phyloP scores from a whole-genome alignment of 2,329 filamentous ascomycete species.

The Fusarium clavum region DNA sequence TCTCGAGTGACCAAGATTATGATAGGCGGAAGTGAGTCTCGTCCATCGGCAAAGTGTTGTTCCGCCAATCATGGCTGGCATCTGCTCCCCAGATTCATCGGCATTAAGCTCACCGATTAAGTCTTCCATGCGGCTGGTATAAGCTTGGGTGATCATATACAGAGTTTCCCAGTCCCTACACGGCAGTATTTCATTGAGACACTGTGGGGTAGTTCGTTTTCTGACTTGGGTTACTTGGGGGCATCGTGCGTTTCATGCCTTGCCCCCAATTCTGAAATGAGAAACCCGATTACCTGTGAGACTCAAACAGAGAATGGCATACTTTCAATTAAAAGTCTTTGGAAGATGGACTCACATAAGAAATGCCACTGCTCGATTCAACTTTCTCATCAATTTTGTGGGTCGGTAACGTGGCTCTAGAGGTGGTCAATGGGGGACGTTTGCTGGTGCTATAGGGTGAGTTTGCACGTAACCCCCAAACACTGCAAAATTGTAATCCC shows the following conservation, averaged over 20 bases:
- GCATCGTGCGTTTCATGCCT: background rate
- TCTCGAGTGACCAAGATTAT: too few relatives aligned
- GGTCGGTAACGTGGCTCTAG: too few relatives aligned
- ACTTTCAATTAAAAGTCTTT: too few relatives aligned
- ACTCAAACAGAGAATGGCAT: too few relatives aligned
- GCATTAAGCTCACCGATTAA: conserved; percentile 1
- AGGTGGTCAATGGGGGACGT: too few relatives aligned
- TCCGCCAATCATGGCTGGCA: background rate
- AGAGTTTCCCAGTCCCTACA: too few relatives aligned
- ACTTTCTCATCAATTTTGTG: too few relatives aligned
- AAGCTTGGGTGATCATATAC: background rate
- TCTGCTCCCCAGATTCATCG: background rate
- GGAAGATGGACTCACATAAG: too few relatives aligned
- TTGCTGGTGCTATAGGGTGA: background rate
- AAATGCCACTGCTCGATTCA: too few relatives aligned
- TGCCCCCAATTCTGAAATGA: background rate
- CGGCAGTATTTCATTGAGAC: background rate
- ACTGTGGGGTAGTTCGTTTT: background rate
- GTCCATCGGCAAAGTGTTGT: too few relatives aligned
- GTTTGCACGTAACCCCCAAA: background rate
- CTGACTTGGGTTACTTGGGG: background rate
- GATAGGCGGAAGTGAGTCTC: background rate
- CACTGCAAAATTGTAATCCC: accelerated
- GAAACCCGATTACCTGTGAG: too few relatives aligned
- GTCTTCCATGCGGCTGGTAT: background rate